phyloP scores from a whole-genome alignment of 768 basidiomycete species.

The Terana coerulea region DNA sequence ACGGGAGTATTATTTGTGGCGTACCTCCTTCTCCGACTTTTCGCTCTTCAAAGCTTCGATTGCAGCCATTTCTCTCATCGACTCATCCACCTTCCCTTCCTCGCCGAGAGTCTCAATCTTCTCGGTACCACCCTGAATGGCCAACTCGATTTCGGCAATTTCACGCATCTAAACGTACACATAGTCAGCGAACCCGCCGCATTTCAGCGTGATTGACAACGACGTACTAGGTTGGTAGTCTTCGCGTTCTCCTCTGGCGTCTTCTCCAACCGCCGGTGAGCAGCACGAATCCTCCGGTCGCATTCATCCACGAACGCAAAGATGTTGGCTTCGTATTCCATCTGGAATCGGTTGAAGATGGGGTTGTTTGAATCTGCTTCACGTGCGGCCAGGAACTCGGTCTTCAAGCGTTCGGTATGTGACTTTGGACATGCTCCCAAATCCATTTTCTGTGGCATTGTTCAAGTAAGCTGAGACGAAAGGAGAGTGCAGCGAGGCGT shows the following conservation, averaged over 20 bases:
- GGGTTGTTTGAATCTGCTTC: slow-evolving; percentile 75
- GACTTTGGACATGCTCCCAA: slow-evolving; percentile 96
- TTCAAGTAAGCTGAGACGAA: not conserved
- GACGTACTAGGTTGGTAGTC: slow-evolving; percentile 86
- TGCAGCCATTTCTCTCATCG: slow-evolving; percentile 95
- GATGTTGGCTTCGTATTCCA: slow-evolving; percentile 94
- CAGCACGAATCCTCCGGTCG: slow-evolving; percentile 90
- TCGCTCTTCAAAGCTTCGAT: slow-evolving; percentile 97
- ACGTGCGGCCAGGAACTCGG: slow-evolving; percentile 78
- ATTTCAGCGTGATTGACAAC: not conserved
- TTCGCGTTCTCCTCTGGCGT: slow-evolving; percentile 99
- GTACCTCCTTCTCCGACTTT: slow-evolving; percentile 92
- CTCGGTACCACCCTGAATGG: slow-evolving; percentile 97
- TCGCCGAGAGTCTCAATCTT: slow-evolving; percentile 97
- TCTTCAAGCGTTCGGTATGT: slow-evolving; percentile 91
- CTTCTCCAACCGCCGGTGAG: slow-evolving; percentile 95
- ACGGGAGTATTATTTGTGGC: slow-evolving; percentile 17
- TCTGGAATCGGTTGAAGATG: slow-evolving; percentile 83
- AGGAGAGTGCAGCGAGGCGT: slow-evolving; percentile 3
- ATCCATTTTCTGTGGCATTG: slow-evolving; percentile 88
- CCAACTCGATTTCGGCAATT: slow-evolving; percentile 98
- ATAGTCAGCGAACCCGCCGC: not conserved
- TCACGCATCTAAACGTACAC: slow-evolving; percentile 81
- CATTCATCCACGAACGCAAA: slow-evolving; percentile 98
- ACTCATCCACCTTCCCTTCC: slow-evolving; percentile 98